These are phyloP conservation scores for Dendryphion nanum DNA, from an alignment of 2,329 filamentous ascomycete genomes.

Conservation along the genomic window DNA sequence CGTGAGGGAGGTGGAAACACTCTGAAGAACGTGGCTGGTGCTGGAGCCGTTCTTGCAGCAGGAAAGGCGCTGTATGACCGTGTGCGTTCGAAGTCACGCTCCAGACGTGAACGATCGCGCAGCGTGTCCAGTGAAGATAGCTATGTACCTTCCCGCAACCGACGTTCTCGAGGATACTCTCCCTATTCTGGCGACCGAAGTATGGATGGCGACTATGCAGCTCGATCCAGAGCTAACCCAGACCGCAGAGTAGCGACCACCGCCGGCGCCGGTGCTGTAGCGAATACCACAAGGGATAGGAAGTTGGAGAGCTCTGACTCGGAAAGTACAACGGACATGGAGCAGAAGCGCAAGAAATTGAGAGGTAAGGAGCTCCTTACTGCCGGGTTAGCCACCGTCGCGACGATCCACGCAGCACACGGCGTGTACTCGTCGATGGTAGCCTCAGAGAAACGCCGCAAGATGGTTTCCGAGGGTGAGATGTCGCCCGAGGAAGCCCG, in stretches of 20 bases:
- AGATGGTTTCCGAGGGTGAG: conserved; percentile 61
- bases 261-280: conserved; percentile 38
- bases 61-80: conserved; percentile 56
- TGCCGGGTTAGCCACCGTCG: conserved; percentile 64
- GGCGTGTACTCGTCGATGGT: conserved; percentile 63
- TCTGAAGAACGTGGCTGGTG: conserved; percentile 49
- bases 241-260: conserved; percentile 38
- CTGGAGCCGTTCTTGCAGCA: conserved; percentile 50
- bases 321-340: conserved; percentile 62
- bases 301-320: conserved; percentile 34
- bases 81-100: conserved; percentile 54
- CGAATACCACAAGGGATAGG: conserved; percentile 19
- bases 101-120: conserved; percentile 45
- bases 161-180: conserved; percentile 37
- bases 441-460: conserved; percentile 60
- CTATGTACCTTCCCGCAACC: conserved; percentile 51
- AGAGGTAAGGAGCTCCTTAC: conserved; percentile 66
- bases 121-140: conserved; percentile 50
- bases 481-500: conserved; percentile 62
- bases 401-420: conserved; percentile 68
- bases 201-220: conserved; percentile 45
- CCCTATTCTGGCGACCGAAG: conserved; percentile 38
- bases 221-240: conserved; percentile 32
- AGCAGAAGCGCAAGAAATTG: conserved; percentile 62
- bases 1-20: conserved; percentile 45